phyloP scores from a whole-genome alignment of 768 basidiomycete species.

The Pulveroboletus sp. region DNA sequence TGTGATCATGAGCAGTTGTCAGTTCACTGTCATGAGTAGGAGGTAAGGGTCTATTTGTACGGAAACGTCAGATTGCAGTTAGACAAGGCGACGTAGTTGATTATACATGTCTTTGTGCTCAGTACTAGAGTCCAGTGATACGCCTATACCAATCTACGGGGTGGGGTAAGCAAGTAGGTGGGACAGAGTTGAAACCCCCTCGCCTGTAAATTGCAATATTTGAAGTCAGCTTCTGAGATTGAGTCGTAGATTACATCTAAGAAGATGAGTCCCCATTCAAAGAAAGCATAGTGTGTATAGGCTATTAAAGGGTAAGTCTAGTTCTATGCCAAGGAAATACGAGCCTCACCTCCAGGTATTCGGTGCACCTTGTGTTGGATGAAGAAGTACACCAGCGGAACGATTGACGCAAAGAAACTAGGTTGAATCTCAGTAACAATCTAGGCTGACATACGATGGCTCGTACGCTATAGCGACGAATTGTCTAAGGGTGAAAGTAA shows the following conservation, averaged over 20 bases:
- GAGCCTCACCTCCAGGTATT: constrained; percentile 69
- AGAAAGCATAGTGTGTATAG: constrained; percentile 82
- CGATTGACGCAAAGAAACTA: constrained; percentile 70
- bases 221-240: constrained; percentile 58
- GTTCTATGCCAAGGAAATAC: not conserved
- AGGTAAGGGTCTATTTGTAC: constrained; percentile 18
- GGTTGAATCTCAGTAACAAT: constrained; percentile 3
- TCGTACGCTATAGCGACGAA: constrained; percentile 48
- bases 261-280: constrained; percentile 83
- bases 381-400: constrained; percentile 81
- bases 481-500: constrained; percentile 37
- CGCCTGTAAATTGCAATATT: constrained; percentile 52
- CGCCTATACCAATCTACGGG: constrained; percentile 26
- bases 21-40: constrained; percentile 7
- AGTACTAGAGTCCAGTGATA: constrained; percentile 21
- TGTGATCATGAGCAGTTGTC: not conserved
- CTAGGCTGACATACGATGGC: not conserved
- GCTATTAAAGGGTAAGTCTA: constrained; percentile 42
- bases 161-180: not conserved
- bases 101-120: constrained; percentile 44
- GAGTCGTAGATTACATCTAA: constrained; percentile 75
- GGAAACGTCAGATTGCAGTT: constrained; percentile 21
- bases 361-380: constrained; percentile 80
- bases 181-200: constrained; percentile 6
- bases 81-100: constrained; percentile 38